These are phyloP conservation scores for Sisymbrium irio DNA, from an alignment of 345 rosid species.

Conservation along the genomic window DNA sequence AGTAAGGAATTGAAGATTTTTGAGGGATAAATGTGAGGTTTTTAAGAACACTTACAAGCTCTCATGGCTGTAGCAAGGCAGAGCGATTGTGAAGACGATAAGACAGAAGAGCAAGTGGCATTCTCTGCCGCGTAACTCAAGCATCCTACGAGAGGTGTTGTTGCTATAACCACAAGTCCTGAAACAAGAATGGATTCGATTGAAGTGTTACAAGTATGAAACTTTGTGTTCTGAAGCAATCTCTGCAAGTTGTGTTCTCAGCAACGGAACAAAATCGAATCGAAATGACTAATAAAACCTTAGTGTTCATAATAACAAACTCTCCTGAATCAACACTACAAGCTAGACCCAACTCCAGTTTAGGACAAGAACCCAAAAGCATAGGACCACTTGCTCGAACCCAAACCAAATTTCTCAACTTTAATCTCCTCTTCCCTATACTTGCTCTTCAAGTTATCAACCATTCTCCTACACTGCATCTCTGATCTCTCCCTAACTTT, in stretches of 20 bases:
- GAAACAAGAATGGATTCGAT: background rate
- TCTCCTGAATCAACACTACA: conserved; percentile 92
- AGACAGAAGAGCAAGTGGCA: conserved; percentile 23
- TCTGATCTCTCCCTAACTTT: conserved; percentile 88
- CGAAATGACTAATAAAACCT: too few species aligned
- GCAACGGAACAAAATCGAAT: background rate
- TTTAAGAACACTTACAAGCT: conserved; percentile 37
- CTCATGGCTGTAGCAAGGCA: conserved; percentile 34
- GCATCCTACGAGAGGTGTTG: conserved; percentile 13
- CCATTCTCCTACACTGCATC: conserved; percentile 78
- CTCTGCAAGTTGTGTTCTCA: background rate
- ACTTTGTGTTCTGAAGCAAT: background rate
- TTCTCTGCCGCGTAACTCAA: background rate
- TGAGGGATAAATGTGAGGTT: background rate
- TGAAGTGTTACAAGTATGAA: background rate
- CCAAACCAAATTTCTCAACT: conserved; percentile 41
- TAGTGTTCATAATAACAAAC: conserved; percentile 71
- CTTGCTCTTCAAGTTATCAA: conserved; percentile 92
- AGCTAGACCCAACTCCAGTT: conserved; percentile 68
- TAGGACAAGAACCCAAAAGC: conserved; percentile 60
- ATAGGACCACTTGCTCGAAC: conserved; percentile 73
- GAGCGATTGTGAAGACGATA: conserved; percentile 19
- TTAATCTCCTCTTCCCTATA: conserved; percentile 80
- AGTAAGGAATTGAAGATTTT: background rate
- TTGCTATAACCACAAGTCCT: background rate